These are phyloP conservation scores for Zygosaccharomyces gambellarensis DNA, from an alignment of 805 yeast genomes.

Conservation along the genomic window DNA sequence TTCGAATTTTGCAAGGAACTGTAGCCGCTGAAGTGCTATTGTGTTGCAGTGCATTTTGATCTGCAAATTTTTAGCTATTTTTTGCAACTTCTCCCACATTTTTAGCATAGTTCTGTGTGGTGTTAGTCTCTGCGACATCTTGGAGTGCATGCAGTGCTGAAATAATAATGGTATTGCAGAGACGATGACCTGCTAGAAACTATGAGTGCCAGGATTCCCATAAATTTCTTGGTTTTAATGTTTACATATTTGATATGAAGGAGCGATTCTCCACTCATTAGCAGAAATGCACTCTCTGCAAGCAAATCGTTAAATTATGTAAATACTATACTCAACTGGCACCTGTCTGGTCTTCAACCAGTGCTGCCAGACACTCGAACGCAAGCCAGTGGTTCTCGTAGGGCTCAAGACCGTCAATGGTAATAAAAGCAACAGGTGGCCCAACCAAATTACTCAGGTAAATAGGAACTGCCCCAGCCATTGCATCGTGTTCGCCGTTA, in stretches of 20 bases:
- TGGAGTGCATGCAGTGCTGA: neutral
- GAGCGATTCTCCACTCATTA: too few species aligned
- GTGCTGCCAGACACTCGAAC: neutral
- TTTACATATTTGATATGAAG: too few species aligned
- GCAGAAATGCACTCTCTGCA: too few species aligned
- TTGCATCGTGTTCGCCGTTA: neutral
- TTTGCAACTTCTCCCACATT: neutral
- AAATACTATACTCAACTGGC: too few species aligned
- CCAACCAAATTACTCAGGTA: neutral
- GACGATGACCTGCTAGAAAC: too few species aligned
- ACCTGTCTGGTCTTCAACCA: neutral
- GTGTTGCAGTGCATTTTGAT: neutral
- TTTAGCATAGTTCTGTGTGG: neutral
- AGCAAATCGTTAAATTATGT: too few species aligned
- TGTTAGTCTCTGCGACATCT: neutral
- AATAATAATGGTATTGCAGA: too few species aligned
- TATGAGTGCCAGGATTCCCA: too few species aligned
- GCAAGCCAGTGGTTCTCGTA: neutral
- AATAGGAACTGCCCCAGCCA: neutral
- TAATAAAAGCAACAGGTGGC: neutral
- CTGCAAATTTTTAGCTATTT: neutral
- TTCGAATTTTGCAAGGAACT: neutral
- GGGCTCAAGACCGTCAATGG: neutral
- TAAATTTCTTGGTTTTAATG: too few species aligned
- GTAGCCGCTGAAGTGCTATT: neutral